phyloP scores from a whole-genome alignment of 257 asterid genomes.

The Mentha longifolia region DNA sequence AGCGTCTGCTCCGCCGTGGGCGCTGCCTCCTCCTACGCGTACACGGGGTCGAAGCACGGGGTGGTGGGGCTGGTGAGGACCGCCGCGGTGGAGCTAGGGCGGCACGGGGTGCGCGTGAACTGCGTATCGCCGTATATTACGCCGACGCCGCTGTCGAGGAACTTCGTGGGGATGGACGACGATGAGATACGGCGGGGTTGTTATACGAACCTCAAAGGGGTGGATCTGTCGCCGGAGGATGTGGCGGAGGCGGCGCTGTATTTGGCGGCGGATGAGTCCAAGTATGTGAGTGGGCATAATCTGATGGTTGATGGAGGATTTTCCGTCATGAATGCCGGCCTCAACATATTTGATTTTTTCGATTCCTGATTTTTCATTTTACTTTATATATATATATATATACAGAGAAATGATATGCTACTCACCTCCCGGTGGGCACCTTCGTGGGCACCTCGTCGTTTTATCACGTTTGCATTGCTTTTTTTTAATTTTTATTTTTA shows the following conservation, averaged over 20 bases:
- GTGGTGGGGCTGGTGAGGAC: slow-evolving; percentile 42
- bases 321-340: not conserved
- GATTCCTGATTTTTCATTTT: not conserved
- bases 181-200: not conserved
- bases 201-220: not conserved
- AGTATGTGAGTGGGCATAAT: not conserved
- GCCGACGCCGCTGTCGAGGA: slow-evolving; percentile 26
- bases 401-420: no score
- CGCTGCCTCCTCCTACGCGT: slow-evolving; percentile 35
- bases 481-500: no score
- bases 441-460: no score
- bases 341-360: not conserved
- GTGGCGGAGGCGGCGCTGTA: slow-evolving; percentile 12
- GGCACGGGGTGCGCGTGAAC: slow-evolving; percentile 42
- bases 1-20: slow-evolving; percentile 36
- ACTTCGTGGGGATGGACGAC: not conserved
- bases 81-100: slow-evolving; percentile 42
- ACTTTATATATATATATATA: no score
- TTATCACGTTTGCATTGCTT: no score
- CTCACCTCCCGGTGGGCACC: no score
- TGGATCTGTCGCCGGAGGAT: not conserved
- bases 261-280: not conserved
- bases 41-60: slow-evolving; percentile 42
- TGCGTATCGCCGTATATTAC: slow-evolving; percentile 39
- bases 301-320: not conserved